Percentiles rank a stretch among this genome's conserved stretches.
Evolutionary conservation across 2,329 filamentous ascomycete species (phyloP).

Genomic region (Nothophoma quercina): DNA sequence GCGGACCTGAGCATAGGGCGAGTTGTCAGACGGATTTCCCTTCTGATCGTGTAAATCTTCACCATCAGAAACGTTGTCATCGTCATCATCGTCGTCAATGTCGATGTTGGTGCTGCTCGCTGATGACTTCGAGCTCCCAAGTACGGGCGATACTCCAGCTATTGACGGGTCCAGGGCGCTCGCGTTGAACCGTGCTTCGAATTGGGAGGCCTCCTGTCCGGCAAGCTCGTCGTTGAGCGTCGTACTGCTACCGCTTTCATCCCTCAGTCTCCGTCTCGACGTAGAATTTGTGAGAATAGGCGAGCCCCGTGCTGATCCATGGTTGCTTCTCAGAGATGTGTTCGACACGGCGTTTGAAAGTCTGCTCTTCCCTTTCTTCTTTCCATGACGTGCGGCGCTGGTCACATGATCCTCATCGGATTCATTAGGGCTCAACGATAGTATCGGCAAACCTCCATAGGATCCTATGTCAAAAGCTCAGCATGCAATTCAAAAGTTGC

Average conservation of each 20-base stretch:
- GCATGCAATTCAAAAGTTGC: not conserved
- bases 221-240: constrained; percentile 34
- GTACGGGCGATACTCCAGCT: constrained; percentile 29
- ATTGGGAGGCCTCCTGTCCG: constrained; percentile 37
- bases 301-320: constrained; percentile 31
- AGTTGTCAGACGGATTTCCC: constrained; percentile 69
- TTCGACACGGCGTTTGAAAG: constrained; percentile 34
- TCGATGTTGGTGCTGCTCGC: constrained; percentile 38
- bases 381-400: constrained; percentile 28
- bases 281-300: constrained; percentile 24
- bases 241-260: constrained; percentile 34
- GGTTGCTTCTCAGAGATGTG: constrained; percentile 19
- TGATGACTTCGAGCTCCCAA: constrained; percentile 39
- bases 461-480: constrained; percentile 53
- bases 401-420: constrained; percentile 47
- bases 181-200: constrained; percentile 46
- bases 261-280: constrained; percentile 38
- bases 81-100: constrained; percentile 34
- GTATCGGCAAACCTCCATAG: constrained; percentile 65
- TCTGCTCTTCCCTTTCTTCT: constrained; percentile 45
- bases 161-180: constrained; percentile 34
- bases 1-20: constrained; percentile 79
- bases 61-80: constrained; percentile 46
- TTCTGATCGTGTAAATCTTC: constrained; percentile 46
- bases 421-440: constrained; percentile 48